Percentiles rank a stretch among this genome's conserved stretches.
Evolutionary conservation across 2,329 filamentous ascomycete genomes (phyloP).

Genomic region (Trichoderma sp.): DNA sequence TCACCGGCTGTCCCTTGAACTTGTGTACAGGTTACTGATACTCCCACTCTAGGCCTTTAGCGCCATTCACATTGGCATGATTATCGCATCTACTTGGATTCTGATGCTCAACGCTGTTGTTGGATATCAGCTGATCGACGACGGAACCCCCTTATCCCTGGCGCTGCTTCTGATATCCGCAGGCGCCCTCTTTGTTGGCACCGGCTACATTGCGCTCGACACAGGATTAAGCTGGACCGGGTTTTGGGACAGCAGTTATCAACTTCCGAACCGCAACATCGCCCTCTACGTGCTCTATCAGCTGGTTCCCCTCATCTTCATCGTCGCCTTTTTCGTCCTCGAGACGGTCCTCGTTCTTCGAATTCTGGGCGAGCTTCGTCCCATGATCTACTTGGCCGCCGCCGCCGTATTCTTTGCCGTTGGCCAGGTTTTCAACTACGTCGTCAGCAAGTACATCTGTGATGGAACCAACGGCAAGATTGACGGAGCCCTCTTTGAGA

Average conservation of each 20-base stretch:
- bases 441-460: constrained; percentile 89
- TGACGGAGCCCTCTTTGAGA: constrained; percentile 90
- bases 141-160: constrained; percentile 84
- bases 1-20: not conserved
- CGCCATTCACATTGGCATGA: constrained; percentile 85
- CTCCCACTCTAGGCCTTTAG: constrained; percentile 70
- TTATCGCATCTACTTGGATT: constrained; percentile 86
- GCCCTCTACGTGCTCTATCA: constrained; percentile 94
- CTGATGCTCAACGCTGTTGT: constrained; percentile 89
- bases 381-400: constrained; percentile 82
- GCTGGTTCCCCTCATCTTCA: constrained; percentile 81
- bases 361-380: constrained; percentile 82
- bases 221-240: constrained; percentile 85
- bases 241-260: constrained; percentile 67
- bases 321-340: constrained; percentile 84
- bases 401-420: constrained; percentile 84
- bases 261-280: constrained; percentile 69
- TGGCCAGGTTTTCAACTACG: constrained; percentile 95
- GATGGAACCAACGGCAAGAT: constrained; percentile 80
- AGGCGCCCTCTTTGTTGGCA: constrained; percentile 76
- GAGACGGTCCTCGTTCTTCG: constrained; percentile 82
- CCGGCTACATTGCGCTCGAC: constrained; percentile 93
- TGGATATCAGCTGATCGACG: constrained; percentile 90
- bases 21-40: constrained; percentile 31
- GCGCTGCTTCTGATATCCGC: constrained; percentile 74